A percentile compares a stretch with the other conserved stretches of the same genome.
These are phyloP conservation scores for Ophiostoma sp. DNA, from an alignment of 2,329 filamentous ascomycete species.

Conservation along the genomic window DNA sequence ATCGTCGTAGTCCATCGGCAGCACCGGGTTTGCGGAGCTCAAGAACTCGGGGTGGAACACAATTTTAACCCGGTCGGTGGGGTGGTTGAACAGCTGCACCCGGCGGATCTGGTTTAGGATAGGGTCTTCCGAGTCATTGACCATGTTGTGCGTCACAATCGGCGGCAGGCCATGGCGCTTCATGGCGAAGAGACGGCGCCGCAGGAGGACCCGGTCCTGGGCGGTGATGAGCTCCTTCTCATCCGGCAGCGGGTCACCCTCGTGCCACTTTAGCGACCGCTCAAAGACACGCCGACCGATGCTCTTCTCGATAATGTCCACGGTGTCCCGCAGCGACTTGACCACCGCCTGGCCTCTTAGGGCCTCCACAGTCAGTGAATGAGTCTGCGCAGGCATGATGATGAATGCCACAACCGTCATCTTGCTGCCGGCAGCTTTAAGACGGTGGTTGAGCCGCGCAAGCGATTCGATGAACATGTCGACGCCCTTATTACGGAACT, in stretches of 20 bases:
- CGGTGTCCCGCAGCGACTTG: conserved; percentile 89
- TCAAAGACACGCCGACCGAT: conserved; percentile 94
- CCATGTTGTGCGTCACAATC: conserved; percentile 98
- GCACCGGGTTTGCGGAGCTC: conserved; percentile 88
- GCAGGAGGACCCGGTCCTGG: conserved; percentile 86
- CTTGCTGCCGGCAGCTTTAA: conserved; percentile 80
- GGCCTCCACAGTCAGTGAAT: conserved; percentile 89
- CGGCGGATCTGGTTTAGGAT: conserved; percentile 93
- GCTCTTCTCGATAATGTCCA: conserved; percentile 85
- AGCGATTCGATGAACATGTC: conserved; percentile 99
- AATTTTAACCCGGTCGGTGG: conserved; percentile 90
- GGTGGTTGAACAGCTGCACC: conserved; percentile 95
- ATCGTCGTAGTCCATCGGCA: conserved; percentile 95
- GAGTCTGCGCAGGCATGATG: conserved; percentile 97
- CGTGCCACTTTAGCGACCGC: conserved; percentile 89
- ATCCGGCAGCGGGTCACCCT: conserved; percentile 87
- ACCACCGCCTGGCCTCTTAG: conserved; percentile 96
- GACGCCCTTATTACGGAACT: conserved; percentile 97
- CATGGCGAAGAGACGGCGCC: conserved; percentile 91
- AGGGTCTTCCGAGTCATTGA: conserved; percentile 87
- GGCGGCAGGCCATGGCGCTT: conserved; percentile 85
- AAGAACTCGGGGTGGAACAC: conserved; percentile 98
- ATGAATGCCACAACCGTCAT: conserved; percentile 95
- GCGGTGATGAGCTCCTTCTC: conserved; percentile 93
- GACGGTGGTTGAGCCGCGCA: conserved; percentile 85